phyloP scores from a whole-genome alignment of 768 basidiomycete genomes.

The Lactarius vividus region DNA sequence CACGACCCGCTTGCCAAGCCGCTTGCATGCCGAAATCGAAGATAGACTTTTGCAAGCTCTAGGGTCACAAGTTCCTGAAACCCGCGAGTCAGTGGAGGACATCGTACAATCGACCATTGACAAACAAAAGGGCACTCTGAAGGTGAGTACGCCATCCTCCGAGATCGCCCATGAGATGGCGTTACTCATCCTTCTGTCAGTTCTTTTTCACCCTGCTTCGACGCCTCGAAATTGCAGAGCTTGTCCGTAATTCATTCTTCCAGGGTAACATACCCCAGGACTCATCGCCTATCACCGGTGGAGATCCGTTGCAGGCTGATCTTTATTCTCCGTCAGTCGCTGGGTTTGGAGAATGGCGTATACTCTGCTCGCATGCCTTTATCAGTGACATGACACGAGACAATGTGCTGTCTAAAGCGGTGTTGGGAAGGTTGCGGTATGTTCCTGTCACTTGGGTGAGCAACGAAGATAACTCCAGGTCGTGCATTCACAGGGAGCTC shows the following conservation, averaged over 20 bases:
- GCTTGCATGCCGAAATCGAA: neutral
- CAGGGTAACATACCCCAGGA: conserved; percentile 11
- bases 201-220: neutral
- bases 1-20: neutral
- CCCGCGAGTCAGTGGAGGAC: conserved; percentile 3
- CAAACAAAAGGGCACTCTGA: conserved; percentile 1
- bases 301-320: conserved; percentile 12
- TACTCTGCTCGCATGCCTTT: conserved; percentile 2
- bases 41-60: conserved; percentile 3
- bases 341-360: conserved; percentile 17
- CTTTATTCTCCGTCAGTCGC: conserved; percentile 12
- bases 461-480: no score
- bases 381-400: conserved; percentile 3
- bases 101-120: neutral
- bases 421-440: conserved; percentile 17
- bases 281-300: neutral
- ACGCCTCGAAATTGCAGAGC: neutral
- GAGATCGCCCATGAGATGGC: neutral
- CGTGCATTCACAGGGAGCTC: conserved; percentile 15
- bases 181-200: neutral
- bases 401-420: neutral
- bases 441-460: neutral
- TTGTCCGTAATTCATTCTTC: conserved; percentile 6
- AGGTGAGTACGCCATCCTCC: neutral
- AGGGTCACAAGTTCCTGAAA: neutral